Evolutionary conservation across 192 early-diverging fungal species (phyloP).

Genomic region (Podila epicladia): DNA sequence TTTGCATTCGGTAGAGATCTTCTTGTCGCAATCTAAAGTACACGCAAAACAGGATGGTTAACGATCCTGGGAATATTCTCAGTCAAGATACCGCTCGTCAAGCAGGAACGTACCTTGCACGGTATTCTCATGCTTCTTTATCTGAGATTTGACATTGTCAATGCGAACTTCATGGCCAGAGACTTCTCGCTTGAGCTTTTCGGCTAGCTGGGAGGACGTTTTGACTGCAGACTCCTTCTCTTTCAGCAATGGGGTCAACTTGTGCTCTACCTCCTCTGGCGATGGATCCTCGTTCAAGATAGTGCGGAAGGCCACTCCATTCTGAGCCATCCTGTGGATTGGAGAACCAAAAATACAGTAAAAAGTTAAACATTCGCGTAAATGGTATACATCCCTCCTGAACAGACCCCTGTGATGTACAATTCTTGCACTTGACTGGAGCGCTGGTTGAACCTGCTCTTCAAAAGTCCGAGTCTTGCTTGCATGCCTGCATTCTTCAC

Average conservation of each 20-base stretch:
- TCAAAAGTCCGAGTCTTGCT: conserved; percentile 31
- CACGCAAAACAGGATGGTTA: background rate
- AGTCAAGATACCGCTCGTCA: background rate
- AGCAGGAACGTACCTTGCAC: conserved; percentile 59
- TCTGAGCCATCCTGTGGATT: conserved; percentile 13
- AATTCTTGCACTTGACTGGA: conserved; percentile 9
- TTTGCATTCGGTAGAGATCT: conserved; percentile 18
- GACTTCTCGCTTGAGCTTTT: conserved; percentile 14
- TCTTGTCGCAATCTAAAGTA: conserved; percentile 12
- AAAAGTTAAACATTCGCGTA: background rate
- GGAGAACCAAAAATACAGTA: background rate
- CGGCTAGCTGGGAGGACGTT: conserved; percentile 35
- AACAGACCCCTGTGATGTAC: conserved; percentile 5
- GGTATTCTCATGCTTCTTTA: conserved; percentile 16
- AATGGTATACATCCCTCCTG: background rate
- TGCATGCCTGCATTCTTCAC: conserved; percentile 30
- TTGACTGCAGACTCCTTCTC: conserved; percentile 55
- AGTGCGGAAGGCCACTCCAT: conserved; percentile 6
- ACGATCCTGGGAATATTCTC: too few relatives aligned
- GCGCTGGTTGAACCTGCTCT: conserved; percentile 10
- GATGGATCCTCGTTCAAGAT: background rate
- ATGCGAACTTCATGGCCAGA: conserved; percentile 16
- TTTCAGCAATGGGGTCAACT: conserved; percentile 51
- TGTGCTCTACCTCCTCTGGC: conserved; percentile 25
- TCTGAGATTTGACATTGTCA: conserved; percentile 9